Evolutionary conservation across 352 stramenopile genomes (phyloP).

Genomic region (Globisporangium uncinulatum): DNA sequence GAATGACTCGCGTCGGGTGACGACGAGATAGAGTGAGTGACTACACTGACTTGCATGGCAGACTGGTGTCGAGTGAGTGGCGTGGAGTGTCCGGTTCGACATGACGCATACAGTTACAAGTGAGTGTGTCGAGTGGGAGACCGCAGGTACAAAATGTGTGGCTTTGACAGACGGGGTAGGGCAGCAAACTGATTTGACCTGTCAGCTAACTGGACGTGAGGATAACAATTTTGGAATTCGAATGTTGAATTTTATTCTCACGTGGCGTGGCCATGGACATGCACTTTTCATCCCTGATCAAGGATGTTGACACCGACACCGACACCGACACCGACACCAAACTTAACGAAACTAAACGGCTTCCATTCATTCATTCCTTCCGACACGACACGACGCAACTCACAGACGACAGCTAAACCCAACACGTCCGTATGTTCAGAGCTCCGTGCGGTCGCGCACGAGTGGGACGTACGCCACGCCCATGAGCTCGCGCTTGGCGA

Average conservation of each 20-base stretch:
- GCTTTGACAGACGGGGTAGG: background rate
- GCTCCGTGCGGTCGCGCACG: conserved; percentile 42
- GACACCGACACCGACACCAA: background rate
- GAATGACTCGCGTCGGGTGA: too few species aligned
- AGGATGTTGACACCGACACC: too few species aligned
- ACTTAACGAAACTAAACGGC: conserved; percentile 1
- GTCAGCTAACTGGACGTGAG: background rate
- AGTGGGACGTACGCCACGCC: conserved; percentile 74
- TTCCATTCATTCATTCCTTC: background rate
- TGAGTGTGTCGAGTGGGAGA: background rate
- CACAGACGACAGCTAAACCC: background rate
- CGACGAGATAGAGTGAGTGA: too few species aligned
- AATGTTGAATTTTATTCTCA: too few species aligned
- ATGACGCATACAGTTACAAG: background rate
- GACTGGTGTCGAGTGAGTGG: too few species aligned
- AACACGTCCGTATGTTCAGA: background rate
- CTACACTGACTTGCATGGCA: too few species aligned
- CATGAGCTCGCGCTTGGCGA: conserved; percentile 56
- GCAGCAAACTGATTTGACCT: background rate
- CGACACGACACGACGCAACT: background rate
- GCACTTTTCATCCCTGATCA: too few species aligned
- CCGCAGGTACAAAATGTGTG: too few species aligned
- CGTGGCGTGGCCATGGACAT: too few species aligned
- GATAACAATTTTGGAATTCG: too few species aligned
- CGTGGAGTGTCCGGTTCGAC: too few species aligned